These are phyloP conservation scores for Suhomyces sp. DNA, from an alignment of 805 yeast species.

Conservation along the genomic window DNA sequence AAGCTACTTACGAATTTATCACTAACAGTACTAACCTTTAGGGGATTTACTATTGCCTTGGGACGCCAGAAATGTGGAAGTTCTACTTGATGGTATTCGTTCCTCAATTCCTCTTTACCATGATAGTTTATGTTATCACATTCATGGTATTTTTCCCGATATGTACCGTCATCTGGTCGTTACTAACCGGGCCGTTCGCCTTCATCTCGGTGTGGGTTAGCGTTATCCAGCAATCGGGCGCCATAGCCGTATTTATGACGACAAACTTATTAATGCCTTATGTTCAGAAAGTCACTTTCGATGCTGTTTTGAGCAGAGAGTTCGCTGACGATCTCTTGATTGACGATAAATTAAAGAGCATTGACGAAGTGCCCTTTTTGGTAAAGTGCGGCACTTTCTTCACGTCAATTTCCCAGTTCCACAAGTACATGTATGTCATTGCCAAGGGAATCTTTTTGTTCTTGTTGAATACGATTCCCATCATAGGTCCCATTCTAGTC, in stretches of 20 bases:
- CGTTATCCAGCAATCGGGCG: constrained; percentile 41
- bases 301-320: constrained; percentile 44
- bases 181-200: constrained; percentile 52
- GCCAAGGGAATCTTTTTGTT: constrained; percentile 33
- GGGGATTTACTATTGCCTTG: constrained; percentile 42
- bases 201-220: constrained; percentile 44
- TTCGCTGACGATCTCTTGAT: constrained; percentile 45
- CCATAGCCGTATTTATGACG: constrained; percentile 41
- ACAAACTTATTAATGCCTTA: constrained; percentile 44
- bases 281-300: constrained; percentile 47
- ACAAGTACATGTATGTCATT: constrained; percentile 42
- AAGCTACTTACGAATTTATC: constrained; percentile 7
- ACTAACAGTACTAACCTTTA: constrained; percentile 8
- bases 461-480: constrained; percentile 48
- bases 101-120: constrained; percentile 44
- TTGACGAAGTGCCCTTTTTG: constrained; percentile 27
- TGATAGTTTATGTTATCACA: constrained; percentile 32
- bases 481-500: constrained; percentile 56
- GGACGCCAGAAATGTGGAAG: constrained; percentile 46
- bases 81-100: constrained; percentile 40
- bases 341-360: constrained; percentile 33
- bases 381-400: constrained; percentile 27
- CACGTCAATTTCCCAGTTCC: constrained; percentile 31
- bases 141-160: constrained; percentile 44
- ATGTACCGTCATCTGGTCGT: constrained; percentile 37